Evolutionary conservation across 78 protist species (phyloP).

Genomic region (Trichosphaerium sp.): DNA sequence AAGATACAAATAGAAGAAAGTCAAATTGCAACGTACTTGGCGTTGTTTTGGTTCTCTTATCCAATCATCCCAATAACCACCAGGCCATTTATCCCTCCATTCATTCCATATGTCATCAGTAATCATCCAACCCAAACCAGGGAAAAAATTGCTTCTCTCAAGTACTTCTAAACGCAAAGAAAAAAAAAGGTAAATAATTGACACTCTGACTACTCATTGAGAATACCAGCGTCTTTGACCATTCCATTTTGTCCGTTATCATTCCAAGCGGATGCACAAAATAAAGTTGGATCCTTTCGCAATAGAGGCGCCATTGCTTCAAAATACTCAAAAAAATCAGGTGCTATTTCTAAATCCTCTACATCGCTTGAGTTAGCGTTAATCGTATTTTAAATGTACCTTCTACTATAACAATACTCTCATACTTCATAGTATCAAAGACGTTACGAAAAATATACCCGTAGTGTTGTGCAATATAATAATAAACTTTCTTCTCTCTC

Average conservation of each 20-base stretch:
- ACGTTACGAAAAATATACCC: slow-evolving; percentile 6
- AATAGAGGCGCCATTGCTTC: slow-evolving; percentile 40
- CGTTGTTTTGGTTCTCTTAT: slow-evolving; percentile 44
- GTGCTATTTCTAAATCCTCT: slow-evolving; percentile 68
- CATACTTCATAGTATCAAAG: neutral
- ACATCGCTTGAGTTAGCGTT: neutral
- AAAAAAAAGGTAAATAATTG: neutral
- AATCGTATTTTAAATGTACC: neutral
- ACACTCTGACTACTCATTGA: neutral
- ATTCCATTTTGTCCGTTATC: slow-evolving; percentile 55
- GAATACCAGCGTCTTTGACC: slow-evolving; percentile 1
- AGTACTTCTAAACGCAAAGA: neutral
- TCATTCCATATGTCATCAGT: slow-evolving; percentile 55
- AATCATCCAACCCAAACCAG: slow-evolving; percentile 88
- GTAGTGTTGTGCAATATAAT: slow-evolving; percentile 38
- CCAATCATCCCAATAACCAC: slow-evolving; percentile 86
- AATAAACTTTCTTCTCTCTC: too few species aligned
- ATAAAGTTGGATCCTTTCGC: slow-evolving; percentile 18
- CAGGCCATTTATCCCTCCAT: slow-evolving; percentile 58
- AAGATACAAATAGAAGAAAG: too few species aligned
- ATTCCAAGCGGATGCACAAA: slow-evolving; percentile 74
- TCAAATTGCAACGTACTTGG: slow-evolving; percentile 27
- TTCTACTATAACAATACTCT: slow-evolving; percentile 32
- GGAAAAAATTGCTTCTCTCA: slow-evolving; percentile 78
- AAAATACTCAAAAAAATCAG: slow-evolving; percentile 73